Evolutionary conservation across 257 asterid species (phyloP).

Genomic region (Leptodermis oblonga): DNA sequence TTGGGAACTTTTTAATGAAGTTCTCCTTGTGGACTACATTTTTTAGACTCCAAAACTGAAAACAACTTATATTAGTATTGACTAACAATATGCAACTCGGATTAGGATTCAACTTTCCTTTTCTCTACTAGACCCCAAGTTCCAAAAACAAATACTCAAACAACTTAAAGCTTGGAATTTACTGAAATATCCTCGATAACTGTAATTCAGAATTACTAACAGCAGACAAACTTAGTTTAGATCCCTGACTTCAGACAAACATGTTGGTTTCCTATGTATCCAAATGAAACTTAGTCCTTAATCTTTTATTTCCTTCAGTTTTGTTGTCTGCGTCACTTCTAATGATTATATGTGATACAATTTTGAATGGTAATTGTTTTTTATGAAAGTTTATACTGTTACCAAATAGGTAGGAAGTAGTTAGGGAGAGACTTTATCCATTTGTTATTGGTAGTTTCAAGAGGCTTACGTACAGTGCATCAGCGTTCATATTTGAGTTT

Average conservation of each 20-base stretch:
- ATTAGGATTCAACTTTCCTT: background rate
- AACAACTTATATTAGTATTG: no score
- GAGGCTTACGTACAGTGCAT: conserved; percentile 1
- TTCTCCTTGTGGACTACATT: no score
- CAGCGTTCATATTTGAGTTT: background rate
- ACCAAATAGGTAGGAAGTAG: background rate
- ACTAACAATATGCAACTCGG: no score
- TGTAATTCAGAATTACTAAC: background rate
- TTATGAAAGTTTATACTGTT: background rate
- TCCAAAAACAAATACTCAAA: background rate
- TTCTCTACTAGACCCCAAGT: background rate
- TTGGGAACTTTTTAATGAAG: no score
- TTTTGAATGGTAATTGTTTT: background rate
- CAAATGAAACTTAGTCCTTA: no score
- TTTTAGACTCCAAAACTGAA: background rate
- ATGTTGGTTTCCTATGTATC: no score
- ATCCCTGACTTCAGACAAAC: background rate
- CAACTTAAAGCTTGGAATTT: background rate
- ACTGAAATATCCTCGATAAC: background rate
- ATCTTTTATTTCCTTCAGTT: no score
- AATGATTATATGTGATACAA: background rate
- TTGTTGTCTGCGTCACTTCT: background rate
- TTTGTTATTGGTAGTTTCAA: background rate
- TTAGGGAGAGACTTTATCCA: no score
- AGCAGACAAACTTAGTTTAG: background rate